These are phyloP conservation scores for Lepraria neglecta DNA, from an alignment of 495 filamentous ascomycete genomes.

Conservation along the genomic window DNA sequence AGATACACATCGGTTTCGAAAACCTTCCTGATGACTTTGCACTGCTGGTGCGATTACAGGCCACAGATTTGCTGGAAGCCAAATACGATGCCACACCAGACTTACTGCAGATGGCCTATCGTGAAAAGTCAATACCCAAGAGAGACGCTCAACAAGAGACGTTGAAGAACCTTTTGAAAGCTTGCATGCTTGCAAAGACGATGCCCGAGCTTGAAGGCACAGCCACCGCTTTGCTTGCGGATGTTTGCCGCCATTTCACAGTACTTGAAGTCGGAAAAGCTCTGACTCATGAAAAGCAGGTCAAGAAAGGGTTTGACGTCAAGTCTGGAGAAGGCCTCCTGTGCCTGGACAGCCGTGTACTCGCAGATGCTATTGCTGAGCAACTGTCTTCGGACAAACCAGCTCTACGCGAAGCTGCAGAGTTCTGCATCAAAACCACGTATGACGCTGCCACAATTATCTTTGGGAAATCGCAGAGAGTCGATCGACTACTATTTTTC, in stretches of 20 bases:
- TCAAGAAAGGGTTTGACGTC: conserved; percentile 69
- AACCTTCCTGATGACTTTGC: conserved; percentile 83
- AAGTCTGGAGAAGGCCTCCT: conserved; percentile 79
- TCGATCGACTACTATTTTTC: conserved; percentile 74
- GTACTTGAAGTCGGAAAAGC: conserved; percentile 83
- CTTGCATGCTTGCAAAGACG: conserved; percentile 78
- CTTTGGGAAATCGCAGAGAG: conserved; percentile 65
- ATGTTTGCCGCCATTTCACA: conserved; percentile 82
- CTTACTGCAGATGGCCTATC: conserved; percentile 59
- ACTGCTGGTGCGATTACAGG: conserved; percentile 76
- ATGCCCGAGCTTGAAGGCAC: conserved; percentile 69
- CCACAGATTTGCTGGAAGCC: conserved; percentile 68
- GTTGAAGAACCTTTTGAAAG: conserved; percentile 80
- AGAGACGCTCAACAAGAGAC: conserved; percentile 72
- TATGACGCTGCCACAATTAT: conserved; percentile 73
- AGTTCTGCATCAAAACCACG: conserved; percentile 66
- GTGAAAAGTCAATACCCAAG: conserved; percentile 76
- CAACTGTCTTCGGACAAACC: conserved; percentile 75
- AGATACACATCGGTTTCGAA: conserved; percentile 82
- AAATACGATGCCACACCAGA: conserved; percentile 59
- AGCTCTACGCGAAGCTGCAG: conserved; percentile 75
- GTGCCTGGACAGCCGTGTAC: conserved; percentile 71
- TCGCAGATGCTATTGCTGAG: conserved; percentile 84
- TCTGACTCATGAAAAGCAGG: conserved; percentile 67
- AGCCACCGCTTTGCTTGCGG: conserved; percentile 64